phyloP scores from a whole-genome alignment of 1,284 basidiomycete species.

The Sutorius eximius region DNA sequence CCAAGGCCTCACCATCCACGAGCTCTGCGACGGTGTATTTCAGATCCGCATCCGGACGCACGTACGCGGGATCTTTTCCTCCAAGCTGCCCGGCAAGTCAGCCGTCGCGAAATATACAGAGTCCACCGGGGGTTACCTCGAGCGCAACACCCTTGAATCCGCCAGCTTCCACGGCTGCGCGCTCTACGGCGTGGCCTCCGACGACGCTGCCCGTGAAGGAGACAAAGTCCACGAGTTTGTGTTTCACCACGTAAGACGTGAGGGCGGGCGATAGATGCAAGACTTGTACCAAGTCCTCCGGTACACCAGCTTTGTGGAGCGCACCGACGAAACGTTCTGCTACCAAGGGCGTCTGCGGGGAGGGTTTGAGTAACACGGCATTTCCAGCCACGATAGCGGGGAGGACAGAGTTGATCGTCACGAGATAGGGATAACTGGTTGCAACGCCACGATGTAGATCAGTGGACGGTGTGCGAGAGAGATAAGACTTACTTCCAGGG shows the following conservation, averaged over 20 bases:
- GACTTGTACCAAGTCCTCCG: slow-evolving; percentile 74
- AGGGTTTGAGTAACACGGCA: slow-evolving; percentile 88
- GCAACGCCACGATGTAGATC: neutral
- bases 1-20: slow-evolving; percentile 66
- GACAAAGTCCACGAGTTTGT: slow-evolving; percentile 76
- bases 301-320: slow-evolving; percentile 74
- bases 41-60: slow-evolving; percentile 82
- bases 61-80: slow-evolving; percentile 96
- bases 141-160: slow-evolving; percentile 82
- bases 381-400: slow-evolving; percentile 90
- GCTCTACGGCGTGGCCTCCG: slow-evolving; percentile 64
- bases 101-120: neutral
- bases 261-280: slow-evolving; percentile 75
- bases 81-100: slow-evolving; percentile 66
- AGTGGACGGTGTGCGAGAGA: neutral
- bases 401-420: slow-evolving; percentile 86
- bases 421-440: slow-evolving; percentile 84
- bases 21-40: slow-evolving; percentile 83
- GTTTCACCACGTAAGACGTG: slow-evolving; percentile 63
- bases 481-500: slow-evolving; percentile 79
- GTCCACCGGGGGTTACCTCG: slow-evolving; percentile 48
- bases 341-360: slow-evolving; percentile 89
- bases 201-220: slow-evolving; percentile 88
- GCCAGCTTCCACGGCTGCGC: slow-evolving; percentile 54
- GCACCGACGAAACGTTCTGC: slow-evolving; percentile 80